Evolutionary conservation across 768 basidiomycete genomes (phyloP).

Genomic region (Chiua virens): DNA sequence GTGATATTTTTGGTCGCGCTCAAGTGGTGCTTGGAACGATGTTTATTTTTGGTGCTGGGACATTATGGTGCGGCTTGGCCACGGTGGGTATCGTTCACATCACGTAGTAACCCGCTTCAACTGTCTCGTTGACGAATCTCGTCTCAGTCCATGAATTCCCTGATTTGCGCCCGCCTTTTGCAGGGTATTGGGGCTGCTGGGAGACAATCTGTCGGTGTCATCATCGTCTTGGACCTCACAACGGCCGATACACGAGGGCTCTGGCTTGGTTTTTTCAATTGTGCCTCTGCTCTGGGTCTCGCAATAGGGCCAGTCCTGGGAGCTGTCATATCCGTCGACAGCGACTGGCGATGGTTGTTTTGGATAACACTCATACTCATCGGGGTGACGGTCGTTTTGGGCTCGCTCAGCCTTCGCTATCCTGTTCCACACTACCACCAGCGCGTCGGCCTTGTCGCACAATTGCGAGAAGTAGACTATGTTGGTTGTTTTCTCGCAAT

Average conservation of each 20-base stretch:
- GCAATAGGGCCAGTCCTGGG: constrained; percentile 49
- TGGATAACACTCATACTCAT: constrained; percentile 41
- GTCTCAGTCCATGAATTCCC: constrained; percentile 34
- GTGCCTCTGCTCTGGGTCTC: constrained; percentile 41
- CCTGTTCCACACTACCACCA: constrained; percentile 35
- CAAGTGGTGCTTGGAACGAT: constrained; percentile 35
- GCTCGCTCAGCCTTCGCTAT: constrained; percentile 28
- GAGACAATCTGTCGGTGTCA: constrained; percentile 36
- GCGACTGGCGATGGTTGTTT: constrained; percentile 48
- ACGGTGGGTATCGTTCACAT: constrained; percentile 19
- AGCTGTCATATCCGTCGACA: constrained; percentile 43
- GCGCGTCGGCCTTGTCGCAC: constrained; percentile 31
- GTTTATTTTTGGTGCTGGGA: constrained; percentile 35
- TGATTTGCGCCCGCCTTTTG: constrained; percentile 33
- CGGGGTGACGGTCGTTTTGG: constrained; percentile 27
- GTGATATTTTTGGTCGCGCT: constrained; percentile 36
- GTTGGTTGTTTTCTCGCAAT: constrained; percentile 30
- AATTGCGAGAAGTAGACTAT: constrained; percentile 35
- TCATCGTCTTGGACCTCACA: constrained; percentile 37
- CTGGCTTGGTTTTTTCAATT: constrained; percentile 37
- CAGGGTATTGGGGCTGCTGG: constrained; percentile 40
- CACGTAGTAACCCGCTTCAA: neutral
- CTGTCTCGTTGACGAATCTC: neutral
- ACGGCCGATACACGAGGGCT: constrained; percentile 35
- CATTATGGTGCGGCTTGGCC: constrained; percentile 34